Evolutionary conservation across 192 early-diverging fungal species (phyloP).

Genomic region (Coemansia sp.): DNA sequence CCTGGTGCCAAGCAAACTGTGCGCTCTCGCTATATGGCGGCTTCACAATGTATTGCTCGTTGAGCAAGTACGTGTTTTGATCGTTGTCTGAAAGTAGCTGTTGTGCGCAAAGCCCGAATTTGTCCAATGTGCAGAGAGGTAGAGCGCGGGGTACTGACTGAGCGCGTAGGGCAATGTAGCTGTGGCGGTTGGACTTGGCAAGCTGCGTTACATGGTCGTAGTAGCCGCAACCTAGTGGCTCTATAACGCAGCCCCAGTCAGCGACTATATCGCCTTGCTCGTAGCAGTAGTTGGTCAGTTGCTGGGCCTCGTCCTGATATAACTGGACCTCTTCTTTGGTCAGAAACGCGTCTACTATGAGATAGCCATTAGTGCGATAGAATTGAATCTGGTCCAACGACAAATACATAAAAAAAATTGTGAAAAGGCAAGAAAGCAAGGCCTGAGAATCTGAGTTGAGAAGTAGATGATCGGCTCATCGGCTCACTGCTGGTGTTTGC

Average conservation of each 20-base stretch:
- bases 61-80: conserved; percentile 20
- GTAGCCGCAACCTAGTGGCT: conserved; percentile 49
- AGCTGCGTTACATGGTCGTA: conserved; percentile 19
- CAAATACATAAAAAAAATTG: conserved; percentile 4
- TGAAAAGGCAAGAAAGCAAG: conserved; percentile 3
- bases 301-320: conserved; percentile 32
- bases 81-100: conserved; percentile 17
- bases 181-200: conserved; percentile 10
- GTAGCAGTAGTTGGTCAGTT: conserved; percentile 50
- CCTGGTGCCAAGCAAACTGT: conserved; percentile 53
- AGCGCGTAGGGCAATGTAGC: conserved; percentile 19
- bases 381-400: conserved; percentile 22
- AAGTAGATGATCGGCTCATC: not conserved
- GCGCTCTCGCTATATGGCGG: conserved; percentile 30
- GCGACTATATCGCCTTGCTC: conserved; percentile 48
- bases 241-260: conserved; percentile 51
- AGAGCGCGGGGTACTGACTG: conserved; percentile 7
- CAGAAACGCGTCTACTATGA: conserved; percentile 38
- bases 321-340: conserved; percentile 13
- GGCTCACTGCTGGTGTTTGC: conserved; percentile 28
- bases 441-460: not conserved
- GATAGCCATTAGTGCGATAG: conserved; percentile 30
- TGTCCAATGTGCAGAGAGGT: conserved; percentile 31
- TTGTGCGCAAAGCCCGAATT: conserved; percentile 34
- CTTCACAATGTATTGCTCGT: conserved; percentile 57